Conservation (phyloP, 805 yeast genomes). For the Candida suzukii region DNA sequence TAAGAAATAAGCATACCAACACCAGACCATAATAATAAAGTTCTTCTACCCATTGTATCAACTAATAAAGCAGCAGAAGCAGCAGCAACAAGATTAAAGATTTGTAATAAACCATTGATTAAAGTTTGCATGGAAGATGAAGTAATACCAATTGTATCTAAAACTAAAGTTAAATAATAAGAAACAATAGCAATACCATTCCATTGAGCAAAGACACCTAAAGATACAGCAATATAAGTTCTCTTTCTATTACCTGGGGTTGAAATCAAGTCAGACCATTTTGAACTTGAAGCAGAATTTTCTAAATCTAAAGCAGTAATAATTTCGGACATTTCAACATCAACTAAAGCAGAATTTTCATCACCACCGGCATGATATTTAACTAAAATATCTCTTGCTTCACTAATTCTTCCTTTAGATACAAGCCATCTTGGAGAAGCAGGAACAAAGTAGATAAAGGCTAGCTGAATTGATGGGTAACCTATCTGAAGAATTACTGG, state of each 20-base stretch:
- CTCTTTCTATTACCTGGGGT: slow-evolving; percentile 33
- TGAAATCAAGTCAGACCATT: slow-evolving; percentile 29
- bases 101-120: slow-evolving; percentile 44
- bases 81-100: slow-evolving; percentile 34
- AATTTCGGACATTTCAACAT: slow-evolving; percentile 24
- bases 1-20: slow-evolving; percentile 30
- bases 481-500: slow-evolving; percentile 46
- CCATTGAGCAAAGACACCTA: slow-evolving; percentile 30
- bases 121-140: slow-evolving; percentile 34
- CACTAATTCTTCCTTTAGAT: slow-evolving; percentile 28
- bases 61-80: slow-evolving; percentile 22
- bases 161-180: slow-evolving; percentile 39
- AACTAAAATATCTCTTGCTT: slow-evolving; percentile 28
- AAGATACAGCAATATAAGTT: slow-evolving; percentile 22
- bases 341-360: slow-evolving; percentile 21
- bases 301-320: slow-evolving; percentile 30
- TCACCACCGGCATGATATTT: slow-evolving; percentile 32
- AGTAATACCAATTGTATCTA: slow-evolving; percentile 46
- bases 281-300: slow-evolving; percentile 19
- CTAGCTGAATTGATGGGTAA: slow-evolving; percentile 35
- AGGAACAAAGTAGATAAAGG: slow-evolving; percentile 17
- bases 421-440: slow-evolving; percentile 34
- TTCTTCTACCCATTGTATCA: slow-evolving; percentile 28
- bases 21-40: slow-evolving; percentile 26
- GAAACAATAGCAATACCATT: slow-evolving; percentile 43